phyloP scores from a whole-genome alignment of 1,139 yeast species.

The Sugiyamaella paludigena region DNA sequence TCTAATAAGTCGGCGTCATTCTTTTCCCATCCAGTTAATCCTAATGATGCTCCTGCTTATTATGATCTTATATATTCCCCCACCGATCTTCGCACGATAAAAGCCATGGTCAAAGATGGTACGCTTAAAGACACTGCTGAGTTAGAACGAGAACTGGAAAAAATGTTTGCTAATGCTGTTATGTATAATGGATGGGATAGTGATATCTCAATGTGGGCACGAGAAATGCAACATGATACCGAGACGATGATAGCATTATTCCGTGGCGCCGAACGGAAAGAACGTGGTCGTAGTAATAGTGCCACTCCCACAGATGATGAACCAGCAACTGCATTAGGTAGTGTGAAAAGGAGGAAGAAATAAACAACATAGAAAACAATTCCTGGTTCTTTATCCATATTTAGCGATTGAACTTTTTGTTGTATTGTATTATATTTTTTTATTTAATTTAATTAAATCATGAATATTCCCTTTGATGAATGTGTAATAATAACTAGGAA shows the following conservation, averaged over 20 bases:
- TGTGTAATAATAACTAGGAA: too few relatives aligned
- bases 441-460: too few relatives aligned
- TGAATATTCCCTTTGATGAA: too few relatives aligned
- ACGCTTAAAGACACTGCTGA: conserved; percentile 50
- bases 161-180: conserved; percentile 80
- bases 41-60: conserved; percentile 68
- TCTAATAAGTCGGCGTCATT: conserved; percentile 75
- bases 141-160: conserved; percentile 64
- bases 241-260: conserved; percentile 38
- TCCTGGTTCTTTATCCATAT: too few relatives aligned
- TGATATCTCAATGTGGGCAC: conserved; percentile 60
- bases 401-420: too few relatives aligned
- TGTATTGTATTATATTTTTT: too few relatives aligned
- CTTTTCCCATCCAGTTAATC: conserved; percentile 66
- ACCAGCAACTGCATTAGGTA: neutral
- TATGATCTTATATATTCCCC: conserved; percentile 61
- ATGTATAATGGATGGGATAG: conserved; percentile 73
- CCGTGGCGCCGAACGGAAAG: conserved; percentile 34
- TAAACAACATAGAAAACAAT: too few relatives aligned
- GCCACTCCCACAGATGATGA: conserved; percentile 15
- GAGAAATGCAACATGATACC: conserved; percentile 53
- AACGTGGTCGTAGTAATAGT: conserved; percentile 15
- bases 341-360: conserved; percentile 4
- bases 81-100: conserved; percentile 62
- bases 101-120: conserved; percentile 57